Percentiles rank a stretch among this genome's conserved stretches.
Conservation (phyloP, 2,329 filamentous ascomycete species). For the Neurospora sp. region DNA sequence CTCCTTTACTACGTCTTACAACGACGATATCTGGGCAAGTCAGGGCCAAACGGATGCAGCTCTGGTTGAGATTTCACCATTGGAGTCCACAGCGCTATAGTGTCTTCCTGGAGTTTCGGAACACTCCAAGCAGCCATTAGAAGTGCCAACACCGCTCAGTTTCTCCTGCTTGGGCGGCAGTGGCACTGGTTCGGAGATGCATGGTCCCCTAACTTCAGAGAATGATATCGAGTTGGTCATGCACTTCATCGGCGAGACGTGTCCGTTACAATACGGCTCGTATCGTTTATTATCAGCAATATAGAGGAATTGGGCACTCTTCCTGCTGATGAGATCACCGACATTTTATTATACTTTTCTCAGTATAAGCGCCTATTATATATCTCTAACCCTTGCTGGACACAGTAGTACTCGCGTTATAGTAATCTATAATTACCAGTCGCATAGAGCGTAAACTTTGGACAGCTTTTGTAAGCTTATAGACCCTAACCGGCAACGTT, state of each 20-base stretch:
- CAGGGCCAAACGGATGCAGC: neutral
- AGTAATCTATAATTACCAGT: neutral
- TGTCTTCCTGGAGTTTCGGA: neutral
- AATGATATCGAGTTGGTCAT: conserved; percentile 2
- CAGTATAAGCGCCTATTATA: conserved; percentile 1
- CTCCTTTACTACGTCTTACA: neutral
- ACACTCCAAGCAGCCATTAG: neutral
- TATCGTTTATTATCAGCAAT: neutral
- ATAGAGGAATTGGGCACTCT: neutral
- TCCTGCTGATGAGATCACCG: neutral
- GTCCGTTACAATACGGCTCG: neutral
- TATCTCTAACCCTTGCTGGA: neutral
- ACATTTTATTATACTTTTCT: conserved; percentile 1
- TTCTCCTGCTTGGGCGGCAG: neutral
- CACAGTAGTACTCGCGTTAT: neutral
- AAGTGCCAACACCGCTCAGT: neutral
- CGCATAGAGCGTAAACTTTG: neutral
- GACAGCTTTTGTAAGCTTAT: neutral
- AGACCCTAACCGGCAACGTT: neutral
- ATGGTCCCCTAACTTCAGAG: neutral
- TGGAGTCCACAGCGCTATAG: neutral
- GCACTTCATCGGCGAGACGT: conserved; percentile 1
- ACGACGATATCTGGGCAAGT: neutral
- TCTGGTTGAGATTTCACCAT: neutral
- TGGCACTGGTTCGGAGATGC: neutral